These are phyloP conservation scores for Aspergillus ustus DNA, from an alignment of 2,329 filamentous ascomycete genomes.

Conservation along the genomic window DNA sequence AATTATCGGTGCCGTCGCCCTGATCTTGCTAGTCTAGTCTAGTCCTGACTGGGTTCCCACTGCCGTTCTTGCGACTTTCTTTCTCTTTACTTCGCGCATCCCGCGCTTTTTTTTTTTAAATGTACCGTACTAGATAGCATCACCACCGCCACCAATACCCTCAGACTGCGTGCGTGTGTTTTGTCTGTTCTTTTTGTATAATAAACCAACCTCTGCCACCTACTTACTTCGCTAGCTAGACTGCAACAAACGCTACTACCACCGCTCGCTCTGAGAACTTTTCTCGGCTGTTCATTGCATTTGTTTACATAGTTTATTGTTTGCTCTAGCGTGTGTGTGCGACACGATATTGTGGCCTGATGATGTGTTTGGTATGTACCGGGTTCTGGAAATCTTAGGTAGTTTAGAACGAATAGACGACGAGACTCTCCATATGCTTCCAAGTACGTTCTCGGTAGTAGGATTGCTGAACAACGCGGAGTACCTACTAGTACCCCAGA, in stretches of 20 bases:
- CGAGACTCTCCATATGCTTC: too few relatives aligned
- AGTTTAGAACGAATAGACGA: too few relatives aligned
- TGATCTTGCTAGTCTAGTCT: constrained; percentile 21
- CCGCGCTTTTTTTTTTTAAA: neutral
- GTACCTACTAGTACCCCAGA: too few relatives aligned
- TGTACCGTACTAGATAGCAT: neutral
- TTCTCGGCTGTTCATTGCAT: neutral
- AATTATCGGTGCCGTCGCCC: constrained; percentile 22
- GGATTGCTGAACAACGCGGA: too few relatives aligned
- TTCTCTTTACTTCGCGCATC: neutral
- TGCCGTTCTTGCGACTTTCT: neutral
- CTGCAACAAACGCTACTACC: neutral
- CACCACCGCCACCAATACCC: neutral
- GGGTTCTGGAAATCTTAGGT: too few relatives aligned
- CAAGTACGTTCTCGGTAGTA: too few relatives aligned
- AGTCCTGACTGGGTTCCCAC: too few relatives aligned
- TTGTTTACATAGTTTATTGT: too few relatives aligned
- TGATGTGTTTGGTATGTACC: too few relatives aligned
- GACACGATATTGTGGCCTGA: too few relatives aligned
- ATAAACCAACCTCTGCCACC: neutral
- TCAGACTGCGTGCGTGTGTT: neutral
- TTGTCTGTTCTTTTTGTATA: neutral
- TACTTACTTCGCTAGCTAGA: neutral
- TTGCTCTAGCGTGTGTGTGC: too few relatives aligned
- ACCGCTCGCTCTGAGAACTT: neutral